These are phyloP conservation scores for Herpetomonas tarakana DNA, from an alignment of 208 protist species.

Conservation along the genomic window DNA sequence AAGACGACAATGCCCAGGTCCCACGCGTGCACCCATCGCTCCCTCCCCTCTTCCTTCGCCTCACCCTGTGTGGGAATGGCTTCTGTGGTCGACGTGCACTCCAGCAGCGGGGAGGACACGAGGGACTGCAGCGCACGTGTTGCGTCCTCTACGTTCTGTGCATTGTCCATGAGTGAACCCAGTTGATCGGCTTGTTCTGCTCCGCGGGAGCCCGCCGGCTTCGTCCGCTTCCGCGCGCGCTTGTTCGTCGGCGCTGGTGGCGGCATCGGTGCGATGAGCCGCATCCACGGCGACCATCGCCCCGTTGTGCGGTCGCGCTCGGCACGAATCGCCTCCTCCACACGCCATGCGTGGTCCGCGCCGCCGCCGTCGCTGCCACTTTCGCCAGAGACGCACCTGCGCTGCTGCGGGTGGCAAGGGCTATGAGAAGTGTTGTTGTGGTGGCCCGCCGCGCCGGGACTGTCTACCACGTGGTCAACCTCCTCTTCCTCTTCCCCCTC, in stretches of 20 bases:
- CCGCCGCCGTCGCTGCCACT: too few species aligned
- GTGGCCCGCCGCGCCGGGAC: too few species aligned
- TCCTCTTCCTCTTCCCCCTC: too few species aligned
- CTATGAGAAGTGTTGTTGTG: too few species aligned
- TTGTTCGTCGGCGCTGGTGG: background rate
- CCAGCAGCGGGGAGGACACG: background rate
- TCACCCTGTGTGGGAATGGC: background rate
- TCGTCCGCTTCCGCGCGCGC: background rate
- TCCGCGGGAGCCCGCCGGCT: too few species aligned
- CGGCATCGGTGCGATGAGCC: background rate
- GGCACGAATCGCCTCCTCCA: background rate
- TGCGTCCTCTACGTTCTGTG: background rate
- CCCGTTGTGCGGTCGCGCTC: background rate
- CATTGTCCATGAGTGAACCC: background rate
- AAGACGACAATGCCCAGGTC: slow-evolving; percentile 12
- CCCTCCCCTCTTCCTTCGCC: background rate
- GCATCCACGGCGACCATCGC: slow-evolving; percentile 1
- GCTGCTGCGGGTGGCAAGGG: too few species aligned
- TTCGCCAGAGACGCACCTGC: too few species aligned
- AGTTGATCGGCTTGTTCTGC: too few species aligned
- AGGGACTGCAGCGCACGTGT: background rate
- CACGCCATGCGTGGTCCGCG: background rate
- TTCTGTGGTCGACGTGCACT: too few species aligned
- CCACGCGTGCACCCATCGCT: background rate
- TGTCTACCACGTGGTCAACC: too few species aligned